phyloP scores from a whole-genome alignment of 1,284 basidiomycete species.

The Chalciporus sp. region DNA sequence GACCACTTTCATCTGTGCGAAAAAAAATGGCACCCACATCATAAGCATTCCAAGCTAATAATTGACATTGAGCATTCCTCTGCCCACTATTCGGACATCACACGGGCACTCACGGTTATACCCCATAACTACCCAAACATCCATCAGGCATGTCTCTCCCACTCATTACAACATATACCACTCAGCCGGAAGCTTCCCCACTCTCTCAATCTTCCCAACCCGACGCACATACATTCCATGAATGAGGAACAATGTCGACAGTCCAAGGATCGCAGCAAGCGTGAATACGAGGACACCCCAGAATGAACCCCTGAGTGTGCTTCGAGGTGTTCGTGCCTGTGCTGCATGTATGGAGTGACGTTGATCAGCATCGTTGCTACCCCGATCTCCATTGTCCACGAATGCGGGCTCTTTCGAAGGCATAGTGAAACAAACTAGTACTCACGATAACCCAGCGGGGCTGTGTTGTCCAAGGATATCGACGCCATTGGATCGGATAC shows the following conservation, averaged over 20 bases:
- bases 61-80: conserved; percentile 7
- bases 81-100: neutral
- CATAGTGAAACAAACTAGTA: neutral
- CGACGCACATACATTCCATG: conserved; percentile 1
- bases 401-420: neutral
- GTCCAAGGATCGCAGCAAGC: conserved; percentile 22
- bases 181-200: conserved; percentile 36
- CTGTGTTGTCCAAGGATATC: conserved; percentile 13
- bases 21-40: conserved; percentile 38
- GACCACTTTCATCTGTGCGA: neutral
- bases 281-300: conserved; percentile 19
- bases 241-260: conserved; percentile 17
- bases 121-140: conserved; percentile 29
- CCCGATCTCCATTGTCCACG: neutral
- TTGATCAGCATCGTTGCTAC: neutral
- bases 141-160: conserved; percentile 8
- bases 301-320: conserved; percentile 3
- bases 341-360: conserved; percentile 4
- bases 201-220: conserved; percentile 9
- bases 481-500: neutral
- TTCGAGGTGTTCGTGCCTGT: conserved; percentile 1
- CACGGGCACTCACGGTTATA: conserved; percentile 32
- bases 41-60: conserved; percentile 61
- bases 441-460: conserved; percentile 23
- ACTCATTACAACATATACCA: neutral